Conservation (phyloP, 345 rosid species). For the Citrus medica region DNA sequence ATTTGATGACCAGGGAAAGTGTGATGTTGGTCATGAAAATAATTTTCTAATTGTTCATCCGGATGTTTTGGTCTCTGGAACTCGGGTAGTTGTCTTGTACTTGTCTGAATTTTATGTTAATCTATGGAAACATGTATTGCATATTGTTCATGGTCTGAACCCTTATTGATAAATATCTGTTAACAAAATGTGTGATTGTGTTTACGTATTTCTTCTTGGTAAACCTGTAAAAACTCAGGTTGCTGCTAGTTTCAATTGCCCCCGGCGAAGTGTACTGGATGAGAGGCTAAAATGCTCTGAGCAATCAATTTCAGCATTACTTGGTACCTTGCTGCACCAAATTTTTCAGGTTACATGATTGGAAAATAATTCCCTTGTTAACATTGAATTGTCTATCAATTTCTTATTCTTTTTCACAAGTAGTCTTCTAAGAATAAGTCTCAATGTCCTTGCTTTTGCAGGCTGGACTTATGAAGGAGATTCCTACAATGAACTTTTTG, state of each 20-base stretch:
- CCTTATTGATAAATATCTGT: neutral
- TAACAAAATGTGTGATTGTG: neutral
- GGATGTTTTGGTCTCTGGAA: conserved; percentile 84
- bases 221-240: conserved; percentile 44
- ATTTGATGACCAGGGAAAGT: conserved; percentile 74
- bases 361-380: neutral
- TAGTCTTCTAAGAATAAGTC: conserved; percentile 10
- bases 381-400: neutral
- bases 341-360: conserved; percentile 70
- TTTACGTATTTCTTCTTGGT: neutral
- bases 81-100: conserved; percentile 51
- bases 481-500: conserved; percentile 55
- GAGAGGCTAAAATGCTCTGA: conserved; percentile 83
- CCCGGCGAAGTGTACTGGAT: conserved; percentile 83
- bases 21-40: conserved; percentile 57
- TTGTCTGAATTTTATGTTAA: conserved; percentile 9
- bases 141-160: neutral
- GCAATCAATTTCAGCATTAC: conserved; percentile 70
- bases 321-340: conserved; percentile 94
- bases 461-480: conserved; percentile 77
- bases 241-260: conserved; percentile 82
- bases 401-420: conserved; percentile 5
- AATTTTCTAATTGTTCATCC: conserved; percentile 87
- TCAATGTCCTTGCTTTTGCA: conserved; percentile 30
- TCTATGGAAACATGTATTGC: neutral